phyloP scores from a whole-genome alignment of 2,329 filamentous ascomycete species.

The Epicoccum sorghinum region DNA sequence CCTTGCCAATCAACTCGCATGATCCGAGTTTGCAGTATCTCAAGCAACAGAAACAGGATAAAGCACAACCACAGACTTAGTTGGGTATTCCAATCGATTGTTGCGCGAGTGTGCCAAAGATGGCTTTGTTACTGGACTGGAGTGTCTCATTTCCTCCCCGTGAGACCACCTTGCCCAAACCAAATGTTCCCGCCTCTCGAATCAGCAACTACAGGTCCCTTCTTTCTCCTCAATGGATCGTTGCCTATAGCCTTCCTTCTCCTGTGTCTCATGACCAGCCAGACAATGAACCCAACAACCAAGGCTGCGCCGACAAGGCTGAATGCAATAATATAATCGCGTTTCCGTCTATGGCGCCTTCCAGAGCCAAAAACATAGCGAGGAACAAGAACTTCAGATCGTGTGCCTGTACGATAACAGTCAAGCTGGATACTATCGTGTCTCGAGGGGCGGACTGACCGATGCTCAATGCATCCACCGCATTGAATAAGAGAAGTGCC shows the following conservation, averaged over 20 bases:
- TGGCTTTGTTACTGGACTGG: too few relatives aligned
- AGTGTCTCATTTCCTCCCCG: background rate
- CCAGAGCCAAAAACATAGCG: background rate
- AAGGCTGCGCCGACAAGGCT: background rate
- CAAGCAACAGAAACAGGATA: too few relatives aligned
- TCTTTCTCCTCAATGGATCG: background rate
- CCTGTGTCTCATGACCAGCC: background rate
- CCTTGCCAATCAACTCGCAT: too few relatives aligned
- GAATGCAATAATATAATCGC: background rate
- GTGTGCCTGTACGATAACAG: background rate
- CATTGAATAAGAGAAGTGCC: background rate
- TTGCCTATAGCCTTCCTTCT: background rate
- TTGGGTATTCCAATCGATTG: background rate
- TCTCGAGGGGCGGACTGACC: background rate
- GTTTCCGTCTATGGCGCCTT: background rate
- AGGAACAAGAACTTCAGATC: background rate
- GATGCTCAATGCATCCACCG: conserved; percentile 1
- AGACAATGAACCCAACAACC: background rate
- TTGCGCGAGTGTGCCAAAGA: background rate
- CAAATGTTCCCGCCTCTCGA: background rate
- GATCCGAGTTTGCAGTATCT: too few relatives aligned
- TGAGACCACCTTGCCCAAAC: background rate
- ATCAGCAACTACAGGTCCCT: background rate
- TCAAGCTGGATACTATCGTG: background rate
- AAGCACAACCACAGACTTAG: too few relatives aligned